Evolutionary conservation across 257 asterid genomes (phyloP).

Genomic region (Cruciata laevipes): DNA sequence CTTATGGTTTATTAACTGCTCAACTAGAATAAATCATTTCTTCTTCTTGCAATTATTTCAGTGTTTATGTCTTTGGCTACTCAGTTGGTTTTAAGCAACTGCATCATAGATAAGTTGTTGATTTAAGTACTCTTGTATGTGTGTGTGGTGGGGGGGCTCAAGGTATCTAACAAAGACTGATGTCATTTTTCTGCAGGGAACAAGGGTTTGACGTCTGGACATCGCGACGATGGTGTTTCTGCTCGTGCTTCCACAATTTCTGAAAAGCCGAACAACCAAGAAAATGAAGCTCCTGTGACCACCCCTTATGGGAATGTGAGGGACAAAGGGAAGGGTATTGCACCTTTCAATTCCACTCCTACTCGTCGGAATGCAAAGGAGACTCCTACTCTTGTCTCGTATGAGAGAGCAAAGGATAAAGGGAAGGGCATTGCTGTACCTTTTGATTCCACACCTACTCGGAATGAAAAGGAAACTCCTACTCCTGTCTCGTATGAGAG

Average conservation of each 20-base stretch:
- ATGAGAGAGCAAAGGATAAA: constrained; percentile 27
- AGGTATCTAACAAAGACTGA: background rate
- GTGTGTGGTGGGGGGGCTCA: background rate
- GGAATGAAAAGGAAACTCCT: constrained; percentile 24
- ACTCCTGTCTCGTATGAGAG: constrained; percentile 21
- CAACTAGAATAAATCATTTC: background rate
- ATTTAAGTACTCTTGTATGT: background rate
- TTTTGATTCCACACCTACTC: constrained; percentile 19
- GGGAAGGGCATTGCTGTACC: constrained; percentile 32
- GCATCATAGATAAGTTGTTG: background rate
- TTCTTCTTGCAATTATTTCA: background rate
- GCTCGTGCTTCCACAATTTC: constrained; percentile 4
- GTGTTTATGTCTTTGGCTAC: background rate
- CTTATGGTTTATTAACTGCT: background rate
- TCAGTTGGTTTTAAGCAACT: background rate
- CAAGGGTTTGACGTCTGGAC: constrained; percentile 20
- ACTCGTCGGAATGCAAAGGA: constrained; percentile 9
- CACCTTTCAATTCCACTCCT: constrained; percentile 22
- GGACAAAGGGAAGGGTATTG: constrained; percentile 23
- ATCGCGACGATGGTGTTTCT: constrained; percentile 11
- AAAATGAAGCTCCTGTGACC: constrained; percentile 26
- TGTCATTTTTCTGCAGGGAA: constrained; percentile 29
- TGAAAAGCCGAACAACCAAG: constrained; percentile 16
- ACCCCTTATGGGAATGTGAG: constrained; percentile 20
- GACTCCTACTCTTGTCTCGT: background rate